Conservation (phyloP, 768 basidiomycete species). For the Agaricus blazei region DNA sequence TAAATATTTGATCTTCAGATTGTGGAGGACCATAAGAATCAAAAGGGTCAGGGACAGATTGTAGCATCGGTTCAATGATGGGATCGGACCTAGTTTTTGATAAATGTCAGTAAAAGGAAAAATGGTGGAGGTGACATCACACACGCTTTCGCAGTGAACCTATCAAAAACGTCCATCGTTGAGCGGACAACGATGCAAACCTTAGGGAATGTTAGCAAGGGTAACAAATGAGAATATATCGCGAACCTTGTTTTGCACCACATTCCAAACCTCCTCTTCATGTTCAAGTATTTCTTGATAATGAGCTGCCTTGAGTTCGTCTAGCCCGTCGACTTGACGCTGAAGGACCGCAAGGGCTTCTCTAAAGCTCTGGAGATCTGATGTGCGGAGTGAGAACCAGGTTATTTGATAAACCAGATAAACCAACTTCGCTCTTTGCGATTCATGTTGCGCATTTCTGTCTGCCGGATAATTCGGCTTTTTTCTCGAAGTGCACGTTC, state of each 20-base stretch:
- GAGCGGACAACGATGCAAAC: constrained; percentile 81
- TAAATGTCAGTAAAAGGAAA: neutral
- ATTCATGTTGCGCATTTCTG: constrained; percentile 81
- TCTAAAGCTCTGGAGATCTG: constrained; percentile 86
- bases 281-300: constrained; percentile 88
- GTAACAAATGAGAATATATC: neutral
- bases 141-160: constrained; percentile 81
- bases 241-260: constrained; percentile 77
- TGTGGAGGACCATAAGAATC: constrained; percentile 88
- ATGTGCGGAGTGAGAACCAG: neutral
- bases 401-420: neutral
- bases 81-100: constrained; percentile 65
- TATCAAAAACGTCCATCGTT: constrained; percentile 89
- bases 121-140: constrained; percentile 24
- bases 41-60: constrained; percentile 88
- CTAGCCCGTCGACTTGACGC: constrained; percentile 86
- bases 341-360: constrained; percentile 79
- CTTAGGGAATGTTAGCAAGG: constrained; percentile 27
- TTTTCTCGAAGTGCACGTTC: constrained; percentile 80
- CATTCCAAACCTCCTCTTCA: constrained; percentile 95
- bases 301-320: constrained; percentile 78
- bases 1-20: constrained; percentile 88
- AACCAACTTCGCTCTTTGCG: constrained; percentile 77
- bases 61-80: constrained; percentile 85
- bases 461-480: constrained; percentile 79